Evolutionary conservation across 2,329 filamentous ascomycete species (phyloP), one percentile per base, ranked within the genome.

Genomic region (Botrytis aclada): DNA sequence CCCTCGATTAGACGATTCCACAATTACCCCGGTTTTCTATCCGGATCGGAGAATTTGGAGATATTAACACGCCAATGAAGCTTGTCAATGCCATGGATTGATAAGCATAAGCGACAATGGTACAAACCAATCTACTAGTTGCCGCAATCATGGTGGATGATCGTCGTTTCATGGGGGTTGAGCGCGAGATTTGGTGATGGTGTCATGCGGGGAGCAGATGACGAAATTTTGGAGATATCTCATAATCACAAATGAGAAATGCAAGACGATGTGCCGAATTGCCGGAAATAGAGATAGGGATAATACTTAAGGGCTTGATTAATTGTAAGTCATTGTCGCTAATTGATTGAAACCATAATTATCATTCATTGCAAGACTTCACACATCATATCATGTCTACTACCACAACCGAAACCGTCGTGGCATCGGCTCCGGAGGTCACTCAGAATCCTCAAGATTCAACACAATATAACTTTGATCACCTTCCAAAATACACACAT

Each of bases 401-500:
- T 10, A 76, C 73, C n/a, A 63, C 70, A n/a, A 76, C 71, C 73
- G 76, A 66, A 75, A 58, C 45, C 1, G 37, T 56, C 61, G n/a
- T 41, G 12, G 73, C 22, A 73, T 73, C 54, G 29, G 16, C 10
- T 12, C 22, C 32, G 34, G 39, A 64, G 10, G 61, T n/a, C 12
- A 10, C 72, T 29, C 43, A 43, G n/a, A 75, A 73, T 5, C 74
- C 75, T 37, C 75, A 77, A 45, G 74, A 78, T 56, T 43, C 58
- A 39, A 39, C 72, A 18, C 70, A 77, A 62, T 80, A 77, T 41
- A 72, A 75, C 47, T 79, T 77, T 72, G 69, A 72, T 14, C 78
- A 78, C 9, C 78, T 85, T 39, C 81, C 82, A 63, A 75, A 79
- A 65, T 85, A 86, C 71, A 80, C 81, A 2, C 84, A 86, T 66